Evolutionary conservation across 306 rosid species (phyloP).

Genomic region (Citrullus amarus): DNA sequence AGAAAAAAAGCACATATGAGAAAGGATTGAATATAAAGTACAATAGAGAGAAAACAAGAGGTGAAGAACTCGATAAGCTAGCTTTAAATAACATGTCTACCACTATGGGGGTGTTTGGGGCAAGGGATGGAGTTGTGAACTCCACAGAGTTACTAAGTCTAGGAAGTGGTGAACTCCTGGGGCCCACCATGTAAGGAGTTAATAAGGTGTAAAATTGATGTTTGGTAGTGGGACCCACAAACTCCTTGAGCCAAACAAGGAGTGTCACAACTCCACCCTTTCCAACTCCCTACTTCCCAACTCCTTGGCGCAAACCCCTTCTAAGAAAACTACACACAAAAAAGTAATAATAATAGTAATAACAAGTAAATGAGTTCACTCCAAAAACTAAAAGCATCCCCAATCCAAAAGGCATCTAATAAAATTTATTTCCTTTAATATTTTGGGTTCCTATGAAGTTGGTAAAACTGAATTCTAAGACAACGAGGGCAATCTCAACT

Average conservation of each 20-base stretch:
- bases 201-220: too few species aligned
- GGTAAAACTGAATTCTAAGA: constrained; percentile 1
- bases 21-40: neutral
- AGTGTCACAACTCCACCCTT: too few species aligned
- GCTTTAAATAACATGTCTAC: neutral
- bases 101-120: too few species aligned
- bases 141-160: too few species aligned
- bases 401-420: neutral
- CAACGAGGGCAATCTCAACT: neutral
- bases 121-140: too few species aligned
- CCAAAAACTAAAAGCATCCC: neutral
- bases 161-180: too few species aligned
- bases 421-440: neutral
- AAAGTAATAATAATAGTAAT: too few species aligned
- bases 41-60: neutral
- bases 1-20: neutral
- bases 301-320: too few species aligned
- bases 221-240: too few species aligned
- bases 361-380: neutral
- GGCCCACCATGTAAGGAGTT: too few species aligned
- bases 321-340: neutral
- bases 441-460: neutral
- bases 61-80: neutral
- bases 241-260: too few species aligned
- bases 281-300: too few species aligned